A percentile compares a stretch with the other conserved stretches of the same genome.
phyloP scores from a whole-genome alignment of 108 stramenopile genomes.

The Cyclotella distinguenda region DNA sequence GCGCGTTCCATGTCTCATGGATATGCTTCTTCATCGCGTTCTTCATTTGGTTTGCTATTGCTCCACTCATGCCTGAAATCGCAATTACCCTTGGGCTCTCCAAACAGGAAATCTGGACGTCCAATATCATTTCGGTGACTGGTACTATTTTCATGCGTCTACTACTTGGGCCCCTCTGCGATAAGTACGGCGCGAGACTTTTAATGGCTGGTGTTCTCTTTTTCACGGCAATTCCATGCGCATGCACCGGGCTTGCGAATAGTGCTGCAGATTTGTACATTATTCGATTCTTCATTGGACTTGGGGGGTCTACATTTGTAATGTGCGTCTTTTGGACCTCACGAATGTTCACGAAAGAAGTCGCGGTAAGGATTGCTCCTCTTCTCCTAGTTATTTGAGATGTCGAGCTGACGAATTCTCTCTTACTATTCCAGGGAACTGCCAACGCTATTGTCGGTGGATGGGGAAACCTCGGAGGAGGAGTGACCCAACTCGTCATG shows the following conservation, averaged over 20 bases:
- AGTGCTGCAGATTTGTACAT: conserved; percentile 51
- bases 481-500: conserved; percentile 75
- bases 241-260: conserved; percentile 66
- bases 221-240: conserved; percentile 67
- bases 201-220: conserved; percentile 61
- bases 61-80: conserved; percentile 78
- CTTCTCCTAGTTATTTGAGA: neutral
- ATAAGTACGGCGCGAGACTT: conserved; percentile 72
- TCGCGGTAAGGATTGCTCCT: conserved; percentile 35
- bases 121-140: conserved; percentile 66
- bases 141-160: conserved; percentile 75
- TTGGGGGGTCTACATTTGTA: conserved; percentile 84
- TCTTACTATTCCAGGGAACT: conserved; percentile 50
- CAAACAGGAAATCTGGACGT: conserved; percentile 73
- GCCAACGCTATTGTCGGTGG: conserved; percentile 79
- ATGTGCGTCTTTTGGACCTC: conserved; percentile 85
- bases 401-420: too few species aligned
- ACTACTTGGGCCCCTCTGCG: conserved; percentile 79
- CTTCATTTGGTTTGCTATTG: conserved; percentile 85
- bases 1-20: conserved; percentile 84
- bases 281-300: conserved; percentile 80
- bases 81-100: conserved; percentile 55
- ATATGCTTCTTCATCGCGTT: conserved; percentile 81
- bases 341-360: conserved; percentile 79
- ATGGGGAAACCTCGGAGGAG: conserved; percentile 85